Evolutionary conservation across 2,329 filamentous ascomycete genomes (phyloP), one percentile per base, ranked within the genome.

Genomic region (Penicillium rolfsii): DNA sequence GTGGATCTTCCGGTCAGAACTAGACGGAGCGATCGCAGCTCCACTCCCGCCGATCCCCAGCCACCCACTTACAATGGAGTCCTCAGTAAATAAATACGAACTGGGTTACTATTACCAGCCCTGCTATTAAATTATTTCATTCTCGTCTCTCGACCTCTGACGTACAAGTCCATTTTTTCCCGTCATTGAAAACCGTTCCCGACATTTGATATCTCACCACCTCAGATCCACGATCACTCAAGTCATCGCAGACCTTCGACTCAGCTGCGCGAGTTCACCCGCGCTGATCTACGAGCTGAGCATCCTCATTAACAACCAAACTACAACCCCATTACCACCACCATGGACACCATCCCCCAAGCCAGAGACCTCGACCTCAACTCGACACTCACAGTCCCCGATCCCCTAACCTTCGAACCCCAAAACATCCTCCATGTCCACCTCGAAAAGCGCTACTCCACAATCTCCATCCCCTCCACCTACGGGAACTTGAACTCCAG

Each of bases 401-500:
- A 56, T 16, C 45, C 49, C 3, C 43, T 45, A 33, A 48, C 6
- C 52, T 28, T 55, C 43, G 45, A 55, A 16, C 7, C 35, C 33
- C 8, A 41, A 26, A 45, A 49, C 33, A 30, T 52, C 52, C 59
- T 62, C 55, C 61, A 62, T 55, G 61, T 8, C 3, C 55, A 62
- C 57, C 61, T 67, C 43, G 53, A 69, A 62, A 66, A 63, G 38
- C 68, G 69, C 49, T 71, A 71, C 61, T 67, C 66, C 57, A 74
- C 77, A 55, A 66, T 79, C 66, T 78, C 85, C 62, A 87, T 90
- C 67, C 86, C 87, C 1, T 82, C 84, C 28, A 85, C 85, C 66
- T 90, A 90, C 74, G 79, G 82, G 49, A 79, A 80, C 55, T 76
- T 85, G 36, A 75, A 83, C 70, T 69, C 76, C 28, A 82, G 85